phyloP scores from a whole-genome alignment of 2,329 filamentous ascomycete species.

The Clarireedia monteithiana region DNA sequence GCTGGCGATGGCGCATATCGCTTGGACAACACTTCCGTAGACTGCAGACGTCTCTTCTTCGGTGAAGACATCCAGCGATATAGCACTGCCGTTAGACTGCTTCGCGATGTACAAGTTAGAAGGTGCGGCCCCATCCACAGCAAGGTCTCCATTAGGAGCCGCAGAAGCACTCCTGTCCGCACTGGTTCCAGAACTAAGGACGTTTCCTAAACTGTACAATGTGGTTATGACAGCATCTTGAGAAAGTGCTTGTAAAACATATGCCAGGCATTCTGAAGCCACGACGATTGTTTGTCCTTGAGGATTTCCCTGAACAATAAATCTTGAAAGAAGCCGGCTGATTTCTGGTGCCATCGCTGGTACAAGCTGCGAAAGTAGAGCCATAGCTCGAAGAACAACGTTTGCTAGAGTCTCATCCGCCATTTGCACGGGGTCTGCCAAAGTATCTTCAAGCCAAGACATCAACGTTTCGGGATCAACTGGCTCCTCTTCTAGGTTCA shows the following conservation, averaged over 20 bases:
- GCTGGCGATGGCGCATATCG: constrained; percentile 82
- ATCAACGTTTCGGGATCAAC: constrained; percentile 74
- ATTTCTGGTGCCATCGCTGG: constrained; percentile 66
- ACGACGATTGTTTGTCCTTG: constrained; percentile 61
- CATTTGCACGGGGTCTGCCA: constrained; percentile 76
- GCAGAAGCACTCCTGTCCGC: constrained; percentile 36
- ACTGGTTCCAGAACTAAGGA: constrained; percentile 65
- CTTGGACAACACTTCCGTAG: constrained; percentile 86
- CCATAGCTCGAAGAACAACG: constrained; percentile 73
- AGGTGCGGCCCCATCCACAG: constrained; percentile 38
- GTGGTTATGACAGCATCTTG: constrained; percentile 93
- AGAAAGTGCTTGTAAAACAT: constrained; percentile 72
- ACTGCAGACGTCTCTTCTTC: constrained; percentile 73
- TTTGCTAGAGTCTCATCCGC: constrained; percentile 68
- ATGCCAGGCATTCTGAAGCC: constrained; percentile 78
- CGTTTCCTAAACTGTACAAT: constrained; percentile 92
- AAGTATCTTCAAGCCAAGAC: constrained; percentile 75
- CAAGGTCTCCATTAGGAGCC: constrained; percentile 44
- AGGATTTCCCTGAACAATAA: constrained; percentile 78
- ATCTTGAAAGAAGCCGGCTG: constrained; percentile 72
- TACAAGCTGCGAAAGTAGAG: constrained; percentile 69
- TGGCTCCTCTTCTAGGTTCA: constrained; percentile 63
- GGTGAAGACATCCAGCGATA: constrained; percentile 66
- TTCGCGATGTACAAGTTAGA: constrained; percentile 44
- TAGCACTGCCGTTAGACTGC: constrained; percentile 63